Evolutionary conservation across 2,329 filamentous ascomycete genomes (phyloP).

Genomic region (Colletotrichum ledebouriae): DNA sequence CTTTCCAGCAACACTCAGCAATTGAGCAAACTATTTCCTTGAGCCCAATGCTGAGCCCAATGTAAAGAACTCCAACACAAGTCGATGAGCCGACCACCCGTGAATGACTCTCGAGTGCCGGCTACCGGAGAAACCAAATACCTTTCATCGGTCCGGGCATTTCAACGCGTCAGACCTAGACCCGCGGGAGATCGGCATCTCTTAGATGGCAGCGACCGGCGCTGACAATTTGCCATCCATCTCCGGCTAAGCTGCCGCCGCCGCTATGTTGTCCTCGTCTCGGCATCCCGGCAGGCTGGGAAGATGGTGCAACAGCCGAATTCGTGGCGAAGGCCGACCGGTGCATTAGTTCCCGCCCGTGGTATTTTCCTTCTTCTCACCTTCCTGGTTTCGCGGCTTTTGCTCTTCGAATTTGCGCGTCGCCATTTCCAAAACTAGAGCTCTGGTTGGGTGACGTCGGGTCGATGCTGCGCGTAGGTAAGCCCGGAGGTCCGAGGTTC

Average conservation of each 20-base stretch:
- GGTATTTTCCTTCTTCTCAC: background rate
- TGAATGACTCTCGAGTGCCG: background rate
- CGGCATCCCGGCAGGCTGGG: conserved; percentile 26
- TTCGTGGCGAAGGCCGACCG: conserved; percentile 35
- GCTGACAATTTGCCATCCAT: background rate
- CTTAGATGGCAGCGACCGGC: background rate
- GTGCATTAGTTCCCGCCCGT: conserved; percentile 38
- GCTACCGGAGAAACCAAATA: conserved; percentile 2
- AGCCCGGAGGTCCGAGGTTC: conserved; percentile 26
- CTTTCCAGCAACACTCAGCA: too few species aligned
- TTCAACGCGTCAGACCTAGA: conserved; percentile 14
- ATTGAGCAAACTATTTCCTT: too few species aligned
- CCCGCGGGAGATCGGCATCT: conserved; percentile 12
- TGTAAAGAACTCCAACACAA: too few species aligned
- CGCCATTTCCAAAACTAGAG: conserved; percentile 14
- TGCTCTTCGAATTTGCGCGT: background rate
- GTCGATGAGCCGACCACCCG: background rate
- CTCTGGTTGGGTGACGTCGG: conserved; percentile 10
- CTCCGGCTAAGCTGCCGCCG: conserved; percentile 9
- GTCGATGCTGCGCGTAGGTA: background rate
- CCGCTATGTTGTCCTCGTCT: conserved; percentile 16
- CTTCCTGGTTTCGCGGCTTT: background rate
- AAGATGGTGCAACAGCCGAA: conserved; percentile 14
- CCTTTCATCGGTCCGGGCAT: conserved; percentile 3
- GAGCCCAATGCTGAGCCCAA: too few species aligned